A percentile compares a stretch with the other conserved stretches of the same genome.
These are phyloP conservation scores for Metarhizium robertsii DNA, from an alignment of 2,329 filamentous ascomycete species.

Conservation along the genomic window DNA sequence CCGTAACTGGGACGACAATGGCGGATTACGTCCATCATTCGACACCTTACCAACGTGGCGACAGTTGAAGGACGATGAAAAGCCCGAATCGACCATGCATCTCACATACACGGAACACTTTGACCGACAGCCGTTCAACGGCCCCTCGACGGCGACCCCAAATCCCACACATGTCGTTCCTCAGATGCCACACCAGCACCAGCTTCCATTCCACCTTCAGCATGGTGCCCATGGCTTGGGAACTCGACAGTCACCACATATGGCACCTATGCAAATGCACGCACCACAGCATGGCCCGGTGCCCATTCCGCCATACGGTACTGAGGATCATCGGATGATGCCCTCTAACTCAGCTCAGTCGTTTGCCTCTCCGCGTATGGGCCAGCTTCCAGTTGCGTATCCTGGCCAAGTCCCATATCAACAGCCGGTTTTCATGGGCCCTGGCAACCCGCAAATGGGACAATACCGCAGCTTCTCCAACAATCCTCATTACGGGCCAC, in stretches of 20 bases:
- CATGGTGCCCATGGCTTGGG: conserved; percentile 60
- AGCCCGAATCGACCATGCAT: conserved; percentile 52
- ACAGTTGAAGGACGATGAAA: conserved; percentile 61
- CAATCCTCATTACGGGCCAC: conserved; percentile 59
- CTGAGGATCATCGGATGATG: conserved; percentile 84
- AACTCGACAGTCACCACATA: conserved; percentile 62
- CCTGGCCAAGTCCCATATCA: conserved; percentile 62
- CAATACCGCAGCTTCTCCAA: conserved; percentile 64
- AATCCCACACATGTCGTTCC: conserved; percentile 60
- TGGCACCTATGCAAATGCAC: conserved; percentile 70
- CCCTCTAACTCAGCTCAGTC: conserved; percentile 75
- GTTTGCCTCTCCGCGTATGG: conserved; percentile 74
- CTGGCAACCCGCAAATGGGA: conserved; percentile 59
- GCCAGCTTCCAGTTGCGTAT: conserved; percentile 61
- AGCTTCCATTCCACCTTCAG: conserved; percentile 74
- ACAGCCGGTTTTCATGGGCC: conserved; percentile 64
- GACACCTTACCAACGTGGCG: conserved; percentile 83
- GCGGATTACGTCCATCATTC: conserved; percentile 75
- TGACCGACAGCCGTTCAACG: conserved; percentile 52
- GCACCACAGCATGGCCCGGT: conserved; percentile 61
- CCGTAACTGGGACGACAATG: conserved; percentile 63
- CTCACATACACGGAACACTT: conserved; percentile 71
- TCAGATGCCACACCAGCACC: conserved; percentile 72
- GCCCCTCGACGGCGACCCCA: conserved; percentile 55
- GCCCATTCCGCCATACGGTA: conserved; percentile 57